phyloP scores from a whole-genome alignment of 169 alveolate genomes.

The Theileria luwenshuni region DNA sequence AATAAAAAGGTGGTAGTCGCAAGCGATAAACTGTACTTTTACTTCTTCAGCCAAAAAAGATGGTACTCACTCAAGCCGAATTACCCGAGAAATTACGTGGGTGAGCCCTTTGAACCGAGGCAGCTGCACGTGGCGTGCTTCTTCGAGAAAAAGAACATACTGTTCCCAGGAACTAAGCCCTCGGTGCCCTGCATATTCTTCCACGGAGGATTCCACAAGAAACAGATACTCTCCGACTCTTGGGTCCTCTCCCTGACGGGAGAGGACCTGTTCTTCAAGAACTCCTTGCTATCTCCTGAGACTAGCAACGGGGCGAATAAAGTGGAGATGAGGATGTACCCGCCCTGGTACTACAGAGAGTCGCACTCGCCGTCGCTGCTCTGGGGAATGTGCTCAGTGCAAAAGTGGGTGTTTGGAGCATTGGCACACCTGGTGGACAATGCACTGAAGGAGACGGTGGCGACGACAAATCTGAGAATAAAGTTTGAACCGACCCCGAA shows the following conservation, averaged over 20 bases:
- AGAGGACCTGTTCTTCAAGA: conserved; percentile 73
- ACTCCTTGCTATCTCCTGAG: conserved; percentile 55
- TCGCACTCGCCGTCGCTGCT: conserved; percentile 78
- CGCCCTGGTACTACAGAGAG: conserved; percentile 80
- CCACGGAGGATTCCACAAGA: conserved; percentile 81
- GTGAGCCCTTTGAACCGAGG: conserved; percentile 78
- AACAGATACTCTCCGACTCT: conserved; percentile 75
- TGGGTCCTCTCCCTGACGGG: conserved; percentile 83
- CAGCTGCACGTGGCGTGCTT: conserved; percentile 81
- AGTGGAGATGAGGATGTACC: conserved; percentile 41
- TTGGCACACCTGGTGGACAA: conserved; percentile 80
- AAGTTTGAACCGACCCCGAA: conserved; percentile 77
- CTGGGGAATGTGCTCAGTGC: conserved; percentile 78
- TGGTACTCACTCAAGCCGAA: conserved; percentile 76
- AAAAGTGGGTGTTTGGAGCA: conserved; percentile 87
- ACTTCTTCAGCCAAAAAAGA: conserved; percentile 77
- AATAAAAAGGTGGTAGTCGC: conserved; percentile 68
- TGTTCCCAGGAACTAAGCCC: conserved; percentile 73
- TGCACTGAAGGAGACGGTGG: conserved; percentile 72
- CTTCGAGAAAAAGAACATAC: conserved; percentile 76
- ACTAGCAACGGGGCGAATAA: conserved; percentile 53
- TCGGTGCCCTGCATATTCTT: conserved; percentile 82
- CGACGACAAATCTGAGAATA: conserved; percentile 68
- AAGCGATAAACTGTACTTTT: conserved; percentile 76
- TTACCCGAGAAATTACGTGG: conserved; percentile 70